A percentile compares a stretch with the other conserved stretches of the same genome.
Conservation (phyloP, 345 rosid species). For the Lepidium aucheri region DNA sequence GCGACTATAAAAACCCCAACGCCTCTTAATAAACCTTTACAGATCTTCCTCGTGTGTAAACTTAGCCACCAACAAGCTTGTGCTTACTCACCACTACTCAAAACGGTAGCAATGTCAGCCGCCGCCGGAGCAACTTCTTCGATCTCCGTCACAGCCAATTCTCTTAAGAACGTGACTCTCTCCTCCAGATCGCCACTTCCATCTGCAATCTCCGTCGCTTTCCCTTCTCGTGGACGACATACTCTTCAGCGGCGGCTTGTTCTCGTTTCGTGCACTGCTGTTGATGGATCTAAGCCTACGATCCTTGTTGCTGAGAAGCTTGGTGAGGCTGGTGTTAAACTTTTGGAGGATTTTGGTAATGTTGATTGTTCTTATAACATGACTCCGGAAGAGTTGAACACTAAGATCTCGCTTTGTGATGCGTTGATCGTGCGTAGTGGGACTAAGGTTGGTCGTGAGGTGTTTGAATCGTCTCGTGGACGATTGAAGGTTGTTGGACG, state of each 20-base stretch:
- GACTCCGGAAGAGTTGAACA: constrained; percentile 75
- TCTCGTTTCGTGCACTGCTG: constrained; percentile 29
- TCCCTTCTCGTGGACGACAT: constrained; percentile 10
- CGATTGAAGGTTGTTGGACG: constrained; percentile 86
- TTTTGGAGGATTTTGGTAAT: constrained; percentile 52
- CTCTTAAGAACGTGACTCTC: constrained; percentile 33
- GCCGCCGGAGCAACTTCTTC: constrained; percentile 11
- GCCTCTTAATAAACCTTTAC: background rate
- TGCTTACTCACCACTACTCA: background rate
- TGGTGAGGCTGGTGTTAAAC: constrained; percentile 61
- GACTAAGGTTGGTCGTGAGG: constrained; percentile 70
- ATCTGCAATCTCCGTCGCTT: constrained; percentile 29
- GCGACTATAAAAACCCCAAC: constrained; percentile 8
- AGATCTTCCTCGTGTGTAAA: background rate
- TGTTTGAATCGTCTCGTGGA: constrained; percentile 73
- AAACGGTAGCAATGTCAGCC: constrained; percentile 17
- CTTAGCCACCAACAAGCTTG: constrained; percentile 6
- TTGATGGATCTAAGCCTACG: constrained; percentile 57
- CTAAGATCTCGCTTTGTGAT: constrained; percentile 87
- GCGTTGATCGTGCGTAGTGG: constrained; percentile 82
- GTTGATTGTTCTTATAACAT: constrained; percentile 81
- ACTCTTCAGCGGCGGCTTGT: constrained; percentile 15
- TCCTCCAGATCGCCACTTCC: constrained; percentile 41
- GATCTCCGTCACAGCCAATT: constrained; percentile 25
- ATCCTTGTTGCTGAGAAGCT: constrained; percentile 83